Evolutionary conservation across 2,329 filamentous ascomycete species (phyloP), one percentile per base, ranked within the genome.

Genomic region (Fusarium nurragi): DNA sequence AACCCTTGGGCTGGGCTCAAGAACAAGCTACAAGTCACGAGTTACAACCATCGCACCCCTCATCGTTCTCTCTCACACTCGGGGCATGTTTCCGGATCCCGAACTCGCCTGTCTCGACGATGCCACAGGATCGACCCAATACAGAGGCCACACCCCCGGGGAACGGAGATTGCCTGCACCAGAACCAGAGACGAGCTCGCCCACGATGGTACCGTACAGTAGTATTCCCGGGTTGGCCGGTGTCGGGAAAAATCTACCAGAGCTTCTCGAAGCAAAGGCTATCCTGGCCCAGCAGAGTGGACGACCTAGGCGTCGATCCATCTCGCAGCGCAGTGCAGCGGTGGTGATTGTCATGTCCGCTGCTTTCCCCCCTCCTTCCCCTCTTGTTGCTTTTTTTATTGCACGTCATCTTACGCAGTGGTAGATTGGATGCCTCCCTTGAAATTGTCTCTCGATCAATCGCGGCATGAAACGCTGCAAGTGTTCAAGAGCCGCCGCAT

Each of bases 221-320:
- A 58, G 41, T 56, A 67, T 65, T 60, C 43, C 64, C 64, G 54
- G 64, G 44, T 40, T 67, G 64, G 41, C 68, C 53, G 59, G 53
- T 68, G 44, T 60, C 47, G 53, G 54, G 56, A 60, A 56, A 47
- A 53, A 44, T 55, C 55, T 56, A 55, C 45, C 43, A 59, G 45
- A 47, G 32, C 61, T 71, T 71, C 69, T 67, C 59, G 69, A 71
- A 71, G 69, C 56, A 63, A 48, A 69, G 62, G 62, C 41, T 55
- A 69, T 63, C 69, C 65, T 54, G 57, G 60, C 64, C 67, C 69
- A 69, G 56, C 45, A 50, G 53, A 59, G 50, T 37, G 66, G 69
- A 55, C 22, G 67, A 70, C 65, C 69, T 71, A 57, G 68, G 48
- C 60, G 70, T 71, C 68, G 70, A 72, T 72, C 69, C 47, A 59